A percentile compares a stretch with the other conserved stretches of the same genome.
phyloP scores from a whole-genome alignment of 208 protist genomes.

The Leptomonas pyrrhocoris region DNA sequence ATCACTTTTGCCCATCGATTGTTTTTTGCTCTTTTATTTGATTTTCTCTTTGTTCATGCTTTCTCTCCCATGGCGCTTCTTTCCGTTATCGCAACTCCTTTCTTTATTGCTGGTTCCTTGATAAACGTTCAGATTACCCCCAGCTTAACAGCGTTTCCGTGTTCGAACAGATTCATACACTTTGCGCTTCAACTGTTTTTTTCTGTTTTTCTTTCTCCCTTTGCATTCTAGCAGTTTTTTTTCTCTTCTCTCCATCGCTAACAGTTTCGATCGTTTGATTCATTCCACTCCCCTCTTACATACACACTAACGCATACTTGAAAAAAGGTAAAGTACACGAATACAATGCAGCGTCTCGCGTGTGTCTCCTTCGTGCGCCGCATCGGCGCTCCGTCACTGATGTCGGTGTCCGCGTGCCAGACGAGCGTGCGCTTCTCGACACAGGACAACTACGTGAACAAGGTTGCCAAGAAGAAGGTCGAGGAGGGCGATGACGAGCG shows the following conservation, averaged over 20 bases:
- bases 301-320: constrained; percentile 1
- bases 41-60: too few relatives aligned
- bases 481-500: constrained; percentile 55
- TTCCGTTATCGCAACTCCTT: too few relatives aligned
- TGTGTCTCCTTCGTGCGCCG: constrained; percentile 15
- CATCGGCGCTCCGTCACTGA: neutral
- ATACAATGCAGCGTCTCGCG: constrained; percentile 20
- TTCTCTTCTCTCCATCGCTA: neutral
- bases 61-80: too few relatives aligned
- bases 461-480: constrained; percentile 57
- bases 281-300: neutral
- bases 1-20: too few relatives aligned
- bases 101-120: too few relatives aligned
- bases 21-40: too few relatives aligned
- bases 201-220: neutral
- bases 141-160: too few relatives aligned
- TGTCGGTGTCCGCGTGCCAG: constrained; percentile 15
- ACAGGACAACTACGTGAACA: constrained; percentile 41
- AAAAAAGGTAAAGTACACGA: constrained; percentile 16
- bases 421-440: constrained; percentile 16
- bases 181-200: neutral
- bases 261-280: neutral
- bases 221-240: constrained; percentile 4
- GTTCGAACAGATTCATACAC: too few relatives aligned
- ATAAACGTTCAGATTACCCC: too few relatives aligned